Evolutionary conservation across 2,329 filamentous ascomycete species (phyloP).

Genomic region (Amesomyces nigricolor): DNA sequence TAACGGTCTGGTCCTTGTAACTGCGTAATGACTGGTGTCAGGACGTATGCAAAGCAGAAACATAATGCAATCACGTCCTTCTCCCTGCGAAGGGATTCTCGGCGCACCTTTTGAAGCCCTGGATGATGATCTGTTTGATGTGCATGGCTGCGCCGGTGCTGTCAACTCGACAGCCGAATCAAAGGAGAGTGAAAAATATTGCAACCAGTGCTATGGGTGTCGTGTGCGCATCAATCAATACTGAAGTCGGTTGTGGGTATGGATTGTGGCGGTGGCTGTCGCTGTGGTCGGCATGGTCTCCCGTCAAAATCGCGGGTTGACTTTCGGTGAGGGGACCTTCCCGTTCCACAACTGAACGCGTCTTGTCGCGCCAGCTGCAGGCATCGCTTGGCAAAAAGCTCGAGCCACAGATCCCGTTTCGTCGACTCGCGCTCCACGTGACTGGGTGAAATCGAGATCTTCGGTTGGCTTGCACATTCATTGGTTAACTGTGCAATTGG

Average conservation of each 20-base stretch:
- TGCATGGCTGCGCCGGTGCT: slow-evolving; percentile 60
- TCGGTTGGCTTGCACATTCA: background rate
- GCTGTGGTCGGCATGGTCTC: background rate
- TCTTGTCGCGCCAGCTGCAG: background rate
- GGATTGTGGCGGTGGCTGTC: background rate
- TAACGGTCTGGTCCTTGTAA: slow-evolving; percentile 99
- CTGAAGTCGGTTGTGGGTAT: background rate
- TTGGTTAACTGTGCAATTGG: too few relatives aligned
- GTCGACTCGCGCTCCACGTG: background rate
- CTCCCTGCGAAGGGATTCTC: background rate
- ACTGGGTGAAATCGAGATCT: background rate
- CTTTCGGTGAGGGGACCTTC: background rate
- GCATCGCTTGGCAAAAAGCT: background rate
- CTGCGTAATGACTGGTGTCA: slow-evolving; percentile 40
- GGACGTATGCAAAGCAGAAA: background rate
- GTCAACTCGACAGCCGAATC: slow-evolving; percentile 27
- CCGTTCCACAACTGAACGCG: background rate
- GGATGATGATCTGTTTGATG: slow-evolving; percentile 99
- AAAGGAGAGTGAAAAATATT: background rate
- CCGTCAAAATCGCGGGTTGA: too few relatives aligned
- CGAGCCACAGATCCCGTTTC: background rate
- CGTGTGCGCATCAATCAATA: slow-evolving; percentile 16
- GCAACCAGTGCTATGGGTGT: background rate
- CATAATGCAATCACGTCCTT: background rate
- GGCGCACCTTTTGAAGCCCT: slow-evolving; percentile 92